Base-by-base conservation (phyloP, 2,329 filamentous ascomycete species). In the Paraphoma sp. region DNA sequence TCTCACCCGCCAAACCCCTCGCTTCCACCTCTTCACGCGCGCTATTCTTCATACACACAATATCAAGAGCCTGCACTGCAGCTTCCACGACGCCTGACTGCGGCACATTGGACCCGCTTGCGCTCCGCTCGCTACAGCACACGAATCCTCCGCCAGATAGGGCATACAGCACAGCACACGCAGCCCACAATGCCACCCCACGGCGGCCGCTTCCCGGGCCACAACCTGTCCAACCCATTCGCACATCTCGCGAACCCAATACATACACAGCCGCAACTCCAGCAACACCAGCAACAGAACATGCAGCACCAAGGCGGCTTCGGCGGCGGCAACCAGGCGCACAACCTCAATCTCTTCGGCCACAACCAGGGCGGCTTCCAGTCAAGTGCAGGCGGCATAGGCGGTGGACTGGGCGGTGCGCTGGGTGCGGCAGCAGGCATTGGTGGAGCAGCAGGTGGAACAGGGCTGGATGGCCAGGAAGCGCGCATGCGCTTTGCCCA, bases 401-500 rank as follows among this genome's bases (percentile, higher is more conserved):
- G 85, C 79, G 61, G 85, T 82, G 64, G 83, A 78, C 54, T 80
- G 45, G 85, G 84, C 9, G 88, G 87, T 60, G 84, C 83, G 77
- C 52, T 80, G 46, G 86, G 85, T 9, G 87, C 87, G 62, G 84
- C 84, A 49, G 75, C 78, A 36, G 79, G 79, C 45, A 79, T 81
- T 52, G 83, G 82, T 23, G 76, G 83, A 80, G 63, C 80, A 79
- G 61, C 75, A 73, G 56, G 80, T 69, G 73, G 78, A 57, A 89
- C 90, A 17, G 92, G 92, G 1, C 86, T 97, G 49, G 92, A 89
- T 31, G 94, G 92, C 76, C 92, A 96, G 76, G 92, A 91, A 61
- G 92, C 92, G 57, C 88, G 94, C 71, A 91, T 95, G 84, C 89
- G 92, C 6, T 97, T 97, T 74, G 86, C 89, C 56, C 89, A 94